Evolutionary conservation across 306 rosid genomes (phyloP), one percentile per base, ranked within the genome.

Genomic region (Rosa lucieae): DNA sequence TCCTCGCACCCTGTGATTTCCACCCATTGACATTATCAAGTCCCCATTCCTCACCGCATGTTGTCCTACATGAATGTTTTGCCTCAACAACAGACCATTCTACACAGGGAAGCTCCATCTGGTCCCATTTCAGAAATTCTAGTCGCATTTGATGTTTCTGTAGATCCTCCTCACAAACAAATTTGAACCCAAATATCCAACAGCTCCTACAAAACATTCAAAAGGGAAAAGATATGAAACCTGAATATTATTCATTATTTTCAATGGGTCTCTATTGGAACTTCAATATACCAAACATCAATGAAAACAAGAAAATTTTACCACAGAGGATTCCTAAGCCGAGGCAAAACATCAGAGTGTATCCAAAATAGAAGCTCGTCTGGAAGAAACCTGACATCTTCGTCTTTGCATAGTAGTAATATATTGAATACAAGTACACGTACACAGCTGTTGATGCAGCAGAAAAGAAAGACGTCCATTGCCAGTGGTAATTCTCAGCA

Each of bases 401-500:
- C 13, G 99, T 96, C 98, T 96, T 96, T 80, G 94, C 97, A 58
- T 90, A 89, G 89, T 84, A 96, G 91, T 96, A 96, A 88, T 96
- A 96, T 61, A 96, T 84, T 7, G 99, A 93, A 79, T 96, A 96
- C 84, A 96, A 79, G 86, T 96, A 96, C 73, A 96, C 99, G 10
- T 96, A 96, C 51, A 93, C 94, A 68, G 98, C 96, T 46, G 99
- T 96, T 26, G 99, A 96, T 67, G 98, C 98, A 52, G 99, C 99
- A n/a, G 99, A 96, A 86, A 91, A 92, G 92, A 96, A 96, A 79
- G 99, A 96, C 71, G 99, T 96, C 99, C 99, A 96, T 82, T 87
- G 97, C 99, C 99, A 96, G 93, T 96, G 95, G 87, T 96, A 96
- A 91, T 96, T 96, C 90, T 96, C 99, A 52, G 99, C 99, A 80